These are phyloP conservation scores for Nitzschia inconspicua DNA, from an alignment of 108 stramenopile genomes.

Conservation along the genomic window DNA sequence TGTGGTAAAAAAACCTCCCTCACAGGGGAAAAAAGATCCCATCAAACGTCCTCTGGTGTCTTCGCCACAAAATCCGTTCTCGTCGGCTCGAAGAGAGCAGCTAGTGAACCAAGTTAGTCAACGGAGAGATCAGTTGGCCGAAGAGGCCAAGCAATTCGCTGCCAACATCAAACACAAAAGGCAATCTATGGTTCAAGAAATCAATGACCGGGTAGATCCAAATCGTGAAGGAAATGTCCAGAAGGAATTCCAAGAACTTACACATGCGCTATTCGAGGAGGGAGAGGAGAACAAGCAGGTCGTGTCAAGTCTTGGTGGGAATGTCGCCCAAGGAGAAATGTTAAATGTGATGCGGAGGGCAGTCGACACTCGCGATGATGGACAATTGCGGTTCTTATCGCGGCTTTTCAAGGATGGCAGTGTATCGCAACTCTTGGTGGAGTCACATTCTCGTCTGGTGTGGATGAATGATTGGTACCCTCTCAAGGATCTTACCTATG, in stretches of 20 bases:
- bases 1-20: too few relatives aligned
- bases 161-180: too few relatives aligned
- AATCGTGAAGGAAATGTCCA: constrained; percentile 2
- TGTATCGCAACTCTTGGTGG: constrained; percentile 46
- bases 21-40: too few relatives aligned
- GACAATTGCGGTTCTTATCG: constrained; percentile 48
- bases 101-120: too few relatives aligned
- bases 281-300: not conserved
- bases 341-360: constrained; percentile 50
- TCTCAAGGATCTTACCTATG: constrained; percentile 56
- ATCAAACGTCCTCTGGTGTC: too few relatives aligned
- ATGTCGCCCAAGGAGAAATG: constrained; percentile 23
- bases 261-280: not conserved
- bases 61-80: too few relatives aligned
- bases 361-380: constrained; percentile 42
- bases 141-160: too few relatives aligned
- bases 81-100: too few relatives aligned
- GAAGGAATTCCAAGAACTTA: constrained; percentile 14
- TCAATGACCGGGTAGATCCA: constrained; percentile 10
- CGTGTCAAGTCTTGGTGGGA: not conserved
- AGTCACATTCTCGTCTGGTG: constrained; percentile 54
- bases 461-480: constrained; percentile 78
- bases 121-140: too few relatives aligned
- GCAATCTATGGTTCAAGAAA: too few relatives aligned
- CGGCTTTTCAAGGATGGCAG: constrained; percentile 56